Conservation (phyloP, 148 eudicot species). For the Polygonum maritimum region DNA sequence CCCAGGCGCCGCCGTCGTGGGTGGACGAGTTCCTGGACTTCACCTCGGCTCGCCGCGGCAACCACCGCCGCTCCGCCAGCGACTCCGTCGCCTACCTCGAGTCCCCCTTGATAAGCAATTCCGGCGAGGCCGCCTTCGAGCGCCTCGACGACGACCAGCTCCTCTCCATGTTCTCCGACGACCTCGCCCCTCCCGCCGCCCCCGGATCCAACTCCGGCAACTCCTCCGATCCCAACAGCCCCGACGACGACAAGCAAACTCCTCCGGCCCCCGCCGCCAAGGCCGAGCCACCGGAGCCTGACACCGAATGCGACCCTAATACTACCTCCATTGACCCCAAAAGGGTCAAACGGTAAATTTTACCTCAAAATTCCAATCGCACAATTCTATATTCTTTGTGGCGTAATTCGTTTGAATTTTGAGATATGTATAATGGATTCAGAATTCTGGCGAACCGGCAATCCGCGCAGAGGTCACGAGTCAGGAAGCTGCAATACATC, state of each 20-base stretch:
- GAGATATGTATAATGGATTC: not conserved
- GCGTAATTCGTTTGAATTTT: too few species aligned
- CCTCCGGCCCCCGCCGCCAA: slow-evolving; percentile 18
- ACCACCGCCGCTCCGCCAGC: slow-evolving; percentile 72
- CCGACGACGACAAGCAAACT: slow-evolving; percentile 14
- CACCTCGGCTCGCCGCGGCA: slow-evolving; percentile 42
- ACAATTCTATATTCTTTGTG: not conserved
- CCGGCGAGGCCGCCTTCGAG: slow-evolving; percentile 28
- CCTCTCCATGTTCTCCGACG: slow-evolving; percentile 73
- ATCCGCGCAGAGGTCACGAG: slow-evolving; percentile 95
- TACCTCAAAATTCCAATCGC: not conserved
- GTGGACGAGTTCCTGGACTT: slow-evolving; percentile 92
- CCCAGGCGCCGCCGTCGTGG: slow-evolving; percentile 30
- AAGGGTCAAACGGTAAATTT: slow-evolving; percentile 68
- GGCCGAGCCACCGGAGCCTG: slow-evolving; percentile 65
- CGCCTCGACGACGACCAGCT: slow-evolving; percentile 75
- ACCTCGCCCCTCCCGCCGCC: slow-evolving; percentile 13
- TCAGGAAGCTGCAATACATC: slow-evolving; percentile 90
- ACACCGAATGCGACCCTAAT: slow-evolving; percentile 25
- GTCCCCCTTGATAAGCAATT: slow-evolving; percentile 22
- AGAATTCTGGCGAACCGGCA: slow-evolving; percentile 93
- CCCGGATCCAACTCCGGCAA: slow-evolving; percentile 24
- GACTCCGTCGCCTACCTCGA: slow-evolving; percentile 77
- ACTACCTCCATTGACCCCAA: slow-evolving; percentile 46
- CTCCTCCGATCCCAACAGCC: slow-evolving; percentile 32